Evolutionary conservation across 2,329 filamentous ascomycete species (phyloP), one percentile per base, ranked within the genome.

Genomic region (Plectosphaerella sp.): DNA sequence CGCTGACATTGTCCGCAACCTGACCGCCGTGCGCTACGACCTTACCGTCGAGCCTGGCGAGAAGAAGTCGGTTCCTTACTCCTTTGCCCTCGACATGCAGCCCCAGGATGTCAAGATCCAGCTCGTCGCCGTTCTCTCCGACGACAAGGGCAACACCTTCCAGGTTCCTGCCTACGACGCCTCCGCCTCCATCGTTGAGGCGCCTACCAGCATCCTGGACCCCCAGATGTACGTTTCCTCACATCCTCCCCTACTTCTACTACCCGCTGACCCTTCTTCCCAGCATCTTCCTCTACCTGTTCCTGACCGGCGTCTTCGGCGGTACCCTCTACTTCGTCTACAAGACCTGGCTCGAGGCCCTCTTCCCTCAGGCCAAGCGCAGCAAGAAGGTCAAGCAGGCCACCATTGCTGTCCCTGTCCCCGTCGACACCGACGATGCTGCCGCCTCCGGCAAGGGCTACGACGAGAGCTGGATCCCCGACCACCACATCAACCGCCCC

Each of bases 221-320:
- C 93, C 92, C 56, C 92, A 97, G 73, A 92, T 97, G 93, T 97
- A 79, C 72, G 87, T 72, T 33, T 35, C 50, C 10, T n/a, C 18
- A 18, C n/a, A 16, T 41, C 16, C 14, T 6, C 12, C 12, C 5
- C 22, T 3, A 2, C 4, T 22, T 22, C 14, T 18, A 64, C 88
- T 89, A 78, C 78, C 87, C 54, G 12, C 43, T 45, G 43, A 52
- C 43, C 45, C 45, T 18, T 5, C 16, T 12, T 14, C 15, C 14
- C 51, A 97, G 94, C 68, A 91, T 97, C 75, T 99, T 99, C 85
- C 85, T 99, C 57, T 97, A 97, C 79, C 79, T 96, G 68, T 86
- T 97, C 78, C 88, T 99, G 62, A 78, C 87, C 50, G 86, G 80
- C 56, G 82, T 80, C 57, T 95, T 96, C 68, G 84, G 74, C 59